Percentiles rank a stretch among this genome's conserved stretches.
These are phyloP conservation scores for Gastrodia elata DNA, from an alignment of 106 monocot species.

Conservation along the genomic window DNA sequence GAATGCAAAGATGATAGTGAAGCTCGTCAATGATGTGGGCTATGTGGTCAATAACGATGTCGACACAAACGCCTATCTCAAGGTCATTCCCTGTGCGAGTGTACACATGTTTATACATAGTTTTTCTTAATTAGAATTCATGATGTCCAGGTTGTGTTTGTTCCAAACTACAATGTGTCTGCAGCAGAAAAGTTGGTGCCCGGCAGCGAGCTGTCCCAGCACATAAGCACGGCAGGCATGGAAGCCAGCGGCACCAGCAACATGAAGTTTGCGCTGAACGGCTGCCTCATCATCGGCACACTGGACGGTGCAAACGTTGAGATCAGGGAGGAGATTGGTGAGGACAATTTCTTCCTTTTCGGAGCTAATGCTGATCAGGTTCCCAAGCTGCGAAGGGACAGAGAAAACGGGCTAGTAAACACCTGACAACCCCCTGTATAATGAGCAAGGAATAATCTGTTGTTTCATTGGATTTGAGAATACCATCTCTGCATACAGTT, in stretches of 20 bases:
- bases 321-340: constrained; percentile 86
- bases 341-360: constrained; percentile 91
- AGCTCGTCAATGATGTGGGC: constrained; percentile 91
- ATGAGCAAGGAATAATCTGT: too few species aligned
- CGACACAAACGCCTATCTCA: constrained; percentile 53
- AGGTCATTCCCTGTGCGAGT: constrained; percentile 27
- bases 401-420: constrained; percentile 71
- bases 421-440: neutral
- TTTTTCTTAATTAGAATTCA: neutral
- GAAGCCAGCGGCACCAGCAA: constrained; percentile 95
- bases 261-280: constrained; percentile 95
- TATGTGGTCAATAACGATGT: constrained; percentile 73
- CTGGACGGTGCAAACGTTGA: constrained; percentile 95
- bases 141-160: constrained; percentile 54
- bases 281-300: constrained; percentile 88
- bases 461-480: neutral
- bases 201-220: constrained; percentile 91
- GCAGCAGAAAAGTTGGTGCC: constrained; percentile 86
- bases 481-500: constrained; percentile 37
- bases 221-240: constrained; percentile 95
- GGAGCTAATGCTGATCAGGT: constrained; percentile 86
- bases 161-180: constrained; percentile 91
- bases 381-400: constrained; percentile 60
- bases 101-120: neutral
- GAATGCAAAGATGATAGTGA: constrained; percentile 92